Evolutionary conservation across 495 filamentous ascomycete species (phyloP), one percentile per base, ranked within the genome.

Genomic region (Parathielavia hyrcaniae): DNA sequence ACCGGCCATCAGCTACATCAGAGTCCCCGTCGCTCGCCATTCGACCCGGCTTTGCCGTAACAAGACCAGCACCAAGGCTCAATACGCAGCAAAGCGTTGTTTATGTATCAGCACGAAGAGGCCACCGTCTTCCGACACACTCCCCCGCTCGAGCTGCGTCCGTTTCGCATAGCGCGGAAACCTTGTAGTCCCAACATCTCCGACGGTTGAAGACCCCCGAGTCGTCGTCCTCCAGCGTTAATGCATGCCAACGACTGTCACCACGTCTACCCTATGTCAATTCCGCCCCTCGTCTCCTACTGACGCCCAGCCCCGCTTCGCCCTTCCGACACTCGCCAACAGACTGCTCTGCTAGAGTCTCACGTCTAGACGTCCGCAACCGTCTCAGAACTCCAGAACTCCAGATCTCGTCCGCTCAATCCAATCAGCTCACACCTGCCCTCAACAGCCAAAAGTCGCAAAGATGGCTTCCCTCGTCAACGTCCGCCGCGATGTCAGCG

Each of bases 401-500:
- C 49, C 39, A 23, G 46, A 44, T 53, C 22, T 30, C 50, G 44
- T 41, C 53, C 30, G 14, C 46, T 17, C 38, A 16, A 44, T 38
- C 38, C 47, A 44, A 46, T 19, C 50, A 51, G 22, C n/a, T 49
- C 20, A 63, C 59, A 50, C 26, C 9, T 41, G 50, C 69, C 35
- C 30, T 53, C 63, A 73, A 70, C 55, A 78, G 26, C 6, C 26
- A 30, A 30, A 3, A 30, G n/a, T 71, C 71, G 75, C 71, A 69
- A 75, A 54, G 49, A 79, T 79, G 75, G 88, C 86, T 69, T 39
- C 53, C 75, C 73, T 77, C 71, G 80, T 98, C 82, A 98, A 98
- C 77, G 91, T 98, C 81, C 92, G 91, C 73, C 89, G 93, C 75
- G 95, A 97, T 89, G 85, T 96, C 77, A 86, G 84, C 78, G 93